Evolutionary conservation across 2,329 filamentous ascomycete genomes (phyloP), one percentile per base, ranked within the genome.

Genomic region (Monosporascus ibericus): DNA sequence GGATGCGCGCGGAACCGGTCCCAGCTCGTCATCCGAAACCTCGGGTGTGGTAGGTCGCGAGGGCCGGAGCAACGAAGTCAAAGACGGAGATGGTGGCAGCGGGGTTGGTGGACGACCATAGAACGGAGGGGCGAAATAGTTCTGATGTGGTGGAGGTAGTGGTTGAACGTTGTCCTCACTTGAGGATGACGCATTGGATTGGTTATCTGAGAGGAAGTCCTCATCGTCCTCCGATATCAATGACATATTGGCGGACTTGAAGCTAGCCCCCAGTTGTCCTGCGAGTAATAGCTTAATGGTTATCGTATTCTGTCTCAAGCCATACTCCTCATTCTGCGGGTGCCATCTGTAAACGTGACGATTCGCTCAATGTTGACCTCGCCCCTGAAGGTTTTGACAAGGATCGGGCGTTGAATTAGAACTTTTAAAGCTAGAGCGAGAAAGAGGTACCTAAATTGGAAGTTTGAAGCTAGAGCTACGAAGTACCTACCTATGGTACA

Each of bases 71-170:
- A 99, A 84, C 14, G 91, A 96, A 0, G 92, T 97, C 59, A 99
- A 75, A 1, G 90, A 95, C 0, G 94, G 94, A 1, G 91, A 96
- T 0, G 92, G 92, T 0, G 94, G 94, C 0, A 97, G 78, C 3
- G 94, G 92, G 2, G 91, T 96, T 0, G 94, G 94, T n/a, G 94
- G 94, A 3, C 92, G 85, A 58, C 95, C 95, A 76, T 99, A 99
- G 76, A 97, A 97, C 17, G 94, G 94, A 25, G 94, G 94, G 48
- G 80, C 80, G 58, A 84, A 83, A 67, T 78, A 77, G 69, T 81
- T 79, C 54, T 77, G 77, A 48, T 74, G 75, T 20, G 75, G 67
- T 11, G 74, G 75, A 17, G 70, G 75, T 11, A 73, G 75, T 4
- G 71, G 71, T 7, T 70, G 68, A n/a, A 58, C 56, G 40, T 65